Evolutionary conservation across 352 stramenopile species (phyloP), one percentile per base, ranked within the genome.

Genomic region (Pythium sp.): DNA sequence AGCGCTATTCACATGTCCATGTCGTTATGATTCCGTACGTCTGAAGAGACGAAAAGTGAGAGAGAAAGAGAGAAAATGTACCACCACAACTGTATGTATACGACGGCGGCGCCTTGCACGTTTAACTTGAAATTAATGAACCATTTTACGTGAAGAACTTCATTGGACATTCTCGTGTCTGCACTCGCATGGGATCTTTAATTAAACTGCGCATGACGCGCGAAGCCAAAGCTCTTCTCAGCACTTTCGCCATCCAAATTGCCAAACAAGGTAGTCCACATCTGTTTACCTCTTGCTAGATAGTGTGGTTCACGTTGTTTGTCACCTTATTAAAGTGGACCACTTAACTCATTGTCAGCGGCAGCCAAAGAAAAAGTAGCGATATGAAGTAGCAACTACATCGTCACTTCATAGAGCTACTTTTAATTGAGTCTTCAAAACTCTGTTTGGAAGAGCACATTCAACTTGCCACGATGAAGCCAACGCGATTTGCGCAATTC

Each of bases 401-500:
- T 1, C 36, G 26, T 3, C 5, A 15, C n/a, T 49, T 38, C 41
- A 49, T 4, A 49, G 41, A 20, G 41, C 5, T 49, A 49, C 41
- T 49, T 49, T 49, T 49, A 0, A 26, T 5, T 7, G 6, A 28
- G 20, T 55, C 47, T 26, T 34, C 54, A 15, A 59, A 59, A 49
- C 15, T 22, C 15, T 58, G 46, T 58, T 65, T 58, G 24, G 38
- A 51, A 54, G 22, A 65, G 43, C 38, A 58, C 8, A 20, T 65
- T 65, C 60, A 65, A 58, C 43, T 46, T 65, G 26, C 60, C 41
- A 22, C 20, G 26, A 84, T 88, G 73, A 46, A 46, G 38, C 12
- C 38, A 46, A 43, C 36, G 6, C 22, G 55, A 38, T 58, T 65
- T 57, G 41, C 59, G 59, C 59, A 57, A 58, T 46, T 65, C 38